Evolutionary conservation across 495 filamentous ascomycete species (phyloP).

Genomic region (Paragyromitra xinjiangensis): DNA sequence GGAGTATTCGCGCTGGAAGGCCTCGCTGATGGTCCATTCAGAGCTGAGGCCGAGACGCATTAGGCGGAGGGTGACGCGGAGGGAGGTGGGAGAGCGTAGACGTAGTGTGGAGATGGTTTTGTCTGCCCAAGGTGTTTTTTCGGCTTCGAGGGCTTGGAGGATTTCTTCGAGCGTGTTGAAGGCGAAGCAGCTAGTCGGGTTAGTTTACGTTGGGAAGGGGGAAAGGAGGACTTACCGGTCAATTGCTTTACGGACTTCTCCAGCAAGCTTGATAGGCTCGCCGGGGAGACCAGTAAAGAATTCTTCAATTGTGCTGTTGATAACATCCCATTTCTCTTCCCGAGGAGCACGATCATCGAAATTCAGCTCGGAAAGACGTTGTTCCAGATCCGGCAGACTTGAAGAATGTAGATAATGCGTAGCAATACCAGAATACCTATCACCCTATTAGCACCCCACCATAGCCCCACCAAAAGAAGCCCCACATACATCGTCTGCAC

Average conservation of each 20-base stretch:
- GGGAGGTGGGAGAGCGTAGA: constrained; percentile 79
- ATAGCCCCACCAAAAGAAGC: constrained; percentile 1
- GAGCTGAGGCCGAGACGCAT: constrained; percentile 72
- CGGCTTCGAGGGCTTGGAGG: constrained; percentile 70
- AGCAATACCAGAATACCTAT: constrained; percentile 77
- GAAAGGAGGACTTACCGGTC: constrained; percentile 65
- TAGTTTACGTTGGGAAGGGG: background rate
- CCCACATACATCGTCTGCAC: constrained; percentile 74
- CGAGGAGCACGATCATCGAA: constrained; percentile 78
- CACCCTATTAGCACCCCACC: background rate
- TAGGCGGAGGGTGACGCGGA: constrained; percentile 81
- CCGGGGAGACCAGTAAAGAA: constrained; percentile 83
- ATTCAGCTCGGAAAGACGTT: constrained; percentile 83
- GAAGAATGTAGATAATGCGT: constrained; percentile 96
- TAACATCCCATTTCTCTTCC: constrained; percentile 69
- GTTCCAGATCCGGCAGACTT: constrained; percentile 77
- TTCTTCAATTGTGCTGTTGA: constrained; percentile 91
- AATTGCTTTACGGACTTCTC: constrained; percentile 75
- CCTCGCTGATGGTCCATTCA: constrained; percentile 78
- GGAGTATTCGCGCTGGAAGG: constrained; percentile 82
- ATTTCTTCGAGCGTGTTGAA: constrained; percentile 74
- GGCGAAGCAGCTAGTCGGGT: constrained; percentile 67
- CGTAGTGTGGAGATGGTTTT: constrained; percentile 75
- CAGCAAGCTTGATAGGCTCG: constrained; percentile 70
- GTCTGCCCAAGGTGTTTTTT: constrained; percentile 73